Conservation (phyloP, 192 early-diverging fungal genomes). For the Chytriomyces sp. region DNA sequence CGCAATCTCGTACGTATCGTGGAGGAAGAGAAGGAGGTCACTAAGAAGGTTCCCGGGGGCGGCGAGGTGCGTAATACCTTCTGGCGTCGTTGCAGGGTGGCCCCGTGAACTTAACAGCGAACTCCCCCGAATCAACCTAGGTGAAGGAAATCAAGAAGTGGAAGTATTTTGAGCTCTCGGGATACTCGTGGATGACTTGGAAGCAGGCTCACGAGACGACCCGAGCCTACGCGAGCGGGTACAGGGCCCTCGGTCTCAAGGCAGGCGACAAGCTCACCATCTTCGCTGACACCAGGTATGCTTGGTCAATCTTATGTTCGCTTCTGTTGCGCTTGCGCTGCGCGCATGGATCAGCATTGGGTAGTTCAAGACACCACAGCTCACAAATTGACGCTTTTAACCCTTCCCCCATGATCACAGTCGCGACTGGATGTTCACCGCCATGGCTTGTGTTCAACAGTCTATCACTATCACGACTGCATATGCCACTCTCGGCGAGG, state of each 20-base stretch:
- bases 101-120: neutral
- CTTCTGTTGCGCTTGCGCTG: neutral
- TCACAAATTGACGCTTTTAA: neutral
- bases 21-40: conserved; percentile 76
- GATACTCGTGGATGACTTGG: conserved; percentile 84
- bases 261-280: conserved; percentile 47
- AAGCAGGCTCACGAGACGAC: conserved; percentile 55
- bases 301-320: neutral
- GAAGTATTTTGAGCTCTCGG: conserved; percentile 78
- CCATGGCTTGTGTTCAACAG: conserved; percentile 69
- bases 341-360: neutral
- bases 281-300: conserved; percentile 44
- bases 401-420: conserved; percentile 20
- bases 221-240: conserved; percentile 73
- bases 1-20: conserved; percentile 65
- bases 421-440: conserved; percentile 65
- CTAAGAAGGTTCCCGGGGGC: conserved; percentile 54
- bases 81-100: neutral
- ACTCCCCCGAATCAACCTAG: too few relatives aligned
- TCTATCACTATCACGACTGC: conserved; percentile 77
- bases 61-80: conserved; percentile 37
- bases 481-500: conserved; percentile 75
- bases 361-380: neutral
- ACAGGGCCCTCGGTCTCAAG: conserved; percentile 60
- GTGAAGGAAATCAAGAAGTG: conserved; percentile 83